Evolutionary conservation across 2,329 filamentous ascomycete genomes (phyloP).

Genomic region (Colletotrichum sp.): DNA sequence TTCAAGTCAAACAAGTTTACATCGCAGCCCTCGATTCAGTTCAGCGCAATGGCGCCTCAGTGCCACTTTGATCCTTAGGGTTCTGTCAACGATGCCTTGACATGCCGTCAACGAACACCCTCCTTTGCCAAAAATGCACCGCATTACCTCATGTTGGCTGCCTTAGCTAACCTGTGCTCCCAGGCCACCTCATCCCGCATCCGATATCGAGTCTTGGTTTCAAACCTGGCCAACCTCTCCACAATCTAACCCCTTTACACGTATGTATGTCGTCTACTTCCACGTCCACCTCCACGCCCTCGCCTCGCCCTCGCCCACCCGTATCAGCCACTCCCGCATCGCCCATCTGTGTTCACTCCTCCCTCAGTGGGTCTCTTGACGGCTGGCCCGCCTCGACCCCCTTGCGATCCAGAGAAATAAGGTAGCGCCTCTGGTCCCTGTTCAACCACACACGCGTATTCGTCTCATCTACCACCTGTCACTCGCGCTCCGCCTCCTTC

Average conservation of each 20-base stretch:
- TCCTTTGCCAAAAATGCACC: not conserved
- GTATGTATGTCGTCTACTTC: not conserved
- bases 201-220: conserved; percentile 4
- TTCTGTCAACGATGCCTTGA: not conserved
- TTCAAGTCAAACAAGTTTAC: conserved; percentile 1
- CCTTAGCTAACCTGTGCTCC: not conserved
- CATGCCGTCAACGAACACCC: not conserved
- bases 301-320: not conserved
- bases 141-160: not conserved
- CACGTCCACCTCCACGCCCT: not conserved
- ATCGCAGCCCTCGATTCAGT: not conserved
- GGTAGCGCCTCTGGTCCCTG: conserved; percentile 14
- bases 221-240: conserved; percentile 4
- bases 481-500: conserved; percentile 27
- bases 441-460: conserved; percentile 14
- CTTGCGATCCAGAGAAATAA: conserved; percentile 14
- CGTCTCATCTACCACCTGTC: conserved; percentile 28
- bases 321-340: not conserved
- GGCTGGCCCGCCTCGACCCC: conserved; percentile 1
- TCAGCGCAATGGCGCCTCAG: not conserved
- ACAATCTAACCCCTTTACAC: conserved; percentile 6
- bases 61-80: not conserved
- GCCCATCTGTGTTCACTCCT: not conserved
- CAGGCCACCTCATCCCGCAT: not conserved
- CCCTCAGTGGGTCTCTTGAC: not conserved